Base-by-base conservation (phyloP, 164 flowering plant genomes). In the Magnolia changhungtana region DNA sequence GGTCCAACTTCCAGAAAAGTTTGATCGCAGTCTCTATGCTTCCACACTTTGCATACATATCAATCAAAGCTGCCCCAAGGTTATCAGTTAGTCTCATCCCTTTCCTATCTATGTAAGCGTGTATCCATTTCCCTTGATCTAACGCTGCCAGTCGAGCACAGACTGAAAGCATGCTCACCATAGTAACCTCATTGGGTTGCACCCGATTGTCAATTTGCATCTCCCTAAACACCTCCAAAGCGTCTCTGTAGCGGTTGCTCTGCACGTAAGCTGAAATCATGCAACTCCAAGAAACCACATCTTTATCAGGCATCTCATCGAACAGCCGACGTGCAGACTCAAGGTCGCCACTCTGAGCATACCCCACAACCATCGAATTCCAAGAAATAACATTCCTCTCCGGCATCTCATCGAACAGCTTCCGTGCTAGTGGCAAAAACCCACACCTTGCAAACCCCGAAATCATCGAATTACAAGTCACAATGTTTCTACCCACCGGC, bases 41-140 rank as follows among this genome's bases (percentile, higher is more conserved):
- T 64, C 95, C 98, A 79, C 98, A 93, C 78, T 94, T 94, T 1
- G 93, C 88, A 78, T 92, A 94, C 97, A 94, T 94, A 75, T 92
- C 96, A 67, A 94, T 77, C 80, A 94, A 82, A 24, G 97, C 89
- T 72, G 96, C 91, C 19, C 95, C 96, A 14, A 91, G 77, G 69
- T 77, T 77, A 51, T 75, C 77, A 18, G 49, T 64, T 1, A 77
- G 20, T 55, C 49, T 69, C 72, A 79, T 67, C 16, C 67, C 72
- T 29, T 63, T 75, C 67, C 72, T 75, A 45, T 77, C 77, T 31
- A 82, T 82, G 59, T 75, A 80, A 77, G 79, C 58, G 65, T 80
- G 81, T 37, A 82, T 74, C 84, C 82, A 78, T 61, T 75, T 75
- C 50, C 82, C 84, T 65, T 67, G 79, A 29, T 82, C 75, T 58